Evolutionary conservation across 164 flowering plant species (phyloP), one percentile per base, ranked within the genome.

Genomic region (Santalum album): DNA sequence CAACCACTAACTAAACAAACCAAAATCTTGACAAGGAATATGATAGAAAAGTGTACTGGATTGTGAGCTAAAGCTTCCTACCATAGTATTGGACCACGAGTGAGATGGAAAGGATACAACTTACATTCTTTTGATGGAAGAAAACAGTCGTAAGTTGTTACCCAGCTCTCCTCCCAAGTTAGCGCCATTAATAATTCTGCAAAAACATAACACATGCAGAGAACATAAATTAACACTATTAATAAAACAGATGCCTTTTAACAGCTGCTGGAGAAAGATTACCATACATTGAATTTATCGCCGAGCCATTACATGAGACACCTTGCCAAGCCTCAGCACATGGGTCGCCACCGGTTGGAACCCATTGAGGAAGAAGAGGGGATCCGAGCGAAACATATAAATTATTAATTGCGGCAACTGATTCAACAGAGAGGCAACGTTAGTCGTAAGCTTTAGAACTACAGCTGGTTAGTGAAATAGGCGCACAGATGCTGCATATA

Each of bases 281-380:
- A 35, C 39, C 83, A 11, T 83, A 90, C 97, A 90, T 81, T 60
- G 72, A 66, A 3, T 65, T 52, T 66, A 89, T 83, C 50, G 71
- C 72, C 4, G 91, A 32, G 60, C 23, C 69, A 38, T 78, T 75
- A 57, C 97, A 89, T 48, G 17, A 42, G 35, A 88, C 77, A 12
- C 96, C 96, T 70, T 88, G 90, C 96, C 96, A 88, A 12, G 60
- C 53, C 63, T 77, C 88, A 49, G 65, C 69, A 68, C 96, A 88
- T 1, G 96, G 96, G 69, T 88, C 96, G 68, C 92, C 92, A n/a
- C 78, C 96, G 58, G 51, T 55, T 17, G 78, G 60, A 64, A 73
- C 65, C 96, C 96, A 87, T 35, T 81, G 78, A 38, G 84, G 81
- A 58, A 87, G 81, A 48, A 52, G 16, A 26, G 96, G 96, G 15